These are phyloP conservation scores for Epichloe sylvatica DNA, from an alignment of 2,329 filamentous ascomycete species.

Conservation along the genomic window DNA sequence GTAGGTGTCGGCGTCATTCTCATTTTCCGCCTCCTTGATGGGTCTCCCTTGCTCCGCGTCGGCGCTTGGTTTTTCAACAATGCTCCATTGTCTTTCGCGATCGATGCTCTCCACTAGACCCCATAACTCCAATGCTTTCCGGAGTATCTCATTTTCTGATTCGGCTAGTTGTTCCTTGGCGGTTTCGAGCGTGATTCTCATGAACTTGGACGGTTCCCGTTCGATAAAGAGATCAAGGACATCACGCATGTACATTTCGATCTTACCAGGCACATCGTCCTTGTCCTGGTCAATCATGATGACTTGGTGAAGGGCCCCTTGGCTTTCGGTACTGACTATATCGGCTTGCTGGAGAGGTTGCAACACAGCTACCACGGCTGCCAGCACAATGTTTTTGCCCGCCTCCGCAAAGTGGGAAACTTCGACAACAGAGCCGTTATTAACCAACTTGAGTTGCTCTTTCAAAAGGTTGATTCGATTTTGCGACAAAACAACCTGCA, in stretches of 20 bases:
- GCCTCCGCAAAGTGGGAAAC: conserved; percentile 45
- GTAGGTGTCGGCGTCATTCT: conserved; percentile 42
- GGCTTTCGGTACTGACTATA: conserved; percentile 17
- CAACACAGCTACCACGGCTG: conserved; percentile 19
- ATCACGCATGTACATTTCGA: conserved; percentile 47
- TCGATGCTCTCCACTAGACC: conserved; percentile 52
- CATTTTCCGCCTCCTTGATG: conserved; percentile 34
- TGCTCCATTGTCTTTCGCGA: conserved; percentile 47
- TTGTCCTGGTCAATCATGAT: conserved; percentile 48
- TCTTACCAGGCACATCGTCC: conserved; percentile 44
- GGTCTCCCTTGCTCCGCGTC: conserved; percentile 27
- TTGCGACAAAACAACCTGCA: conserved; percentile 49
- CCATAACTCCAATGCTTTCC: conserved; percentile 49
- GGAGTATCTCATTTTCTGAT: conserved; percentile 39
- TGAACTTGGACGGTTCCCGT: conserved; percentile 45
- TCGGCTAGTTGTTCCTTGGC: conserved; percentile 32
- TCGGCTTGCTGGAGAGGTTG: conserved; percentile 23
- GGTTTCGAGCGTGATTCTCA: conserved; percentile 43
- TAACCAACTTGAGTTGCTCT: conserved; percentile 32
- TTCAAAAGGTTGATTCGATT: conserved; percentile 44
- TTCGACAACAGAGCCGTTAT: conserved; percentile 37
- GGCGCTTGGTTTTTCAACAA: conserved; percentile 32
- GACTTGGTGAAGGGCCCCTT: conserved; percentile 19
- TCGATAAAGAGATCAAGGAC: conserved; percentile 44
- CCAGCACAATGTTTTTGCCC: conserved; percentile 28